These are phyloP conservation scores for Xylaria sp. DNA, from an alignment of 495 filamentous ascomycete genomes.

Conservation along the genomic window DNA sequence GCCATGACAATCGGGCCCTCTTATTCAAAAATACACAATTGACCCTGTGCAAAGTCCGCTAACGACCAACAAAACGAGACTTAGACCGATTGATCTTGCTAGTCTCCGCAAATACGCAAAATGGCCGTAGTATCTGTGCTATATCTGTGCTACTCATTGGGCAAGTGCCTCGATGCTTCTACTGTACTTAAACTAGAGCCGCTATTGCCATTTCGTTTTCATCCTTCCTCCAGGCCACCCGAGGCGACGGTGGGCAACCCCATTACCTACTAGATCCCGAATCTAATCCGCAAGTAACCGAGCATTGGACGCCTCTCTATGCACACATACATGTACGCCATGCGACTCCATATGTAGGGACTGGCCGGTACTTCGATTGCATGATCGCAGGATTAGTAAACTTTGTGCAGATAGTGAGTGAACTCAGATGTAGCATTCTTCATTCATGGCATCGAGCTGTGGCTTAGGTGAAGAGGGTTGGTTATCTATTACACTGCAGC, in stretches of 20 bases:
- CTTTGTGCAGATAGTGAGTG: background rate
- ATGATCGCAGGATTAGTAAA: background rate
- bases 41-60: background rate
- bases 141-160: background rate
- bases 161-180: background rate
- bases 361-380: background rate
- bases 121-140: background rate
- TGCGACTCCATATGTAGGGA: slow-evolving; percentile 3
- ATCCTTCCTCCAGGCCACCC: background rate
- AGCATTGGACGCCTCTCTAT: background rate
- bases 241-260: too few species aligned
- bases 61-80: background rate
- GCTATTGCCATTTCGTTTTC: background rate
- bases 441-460: background rate
- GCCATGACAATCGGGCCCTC: background rate
- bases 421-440: background rate
- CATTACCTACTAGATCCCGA: background rate
- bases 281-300: slow-evolving; percentile 16
- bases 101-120: background rate
- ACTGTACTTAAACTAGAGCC: background rate
- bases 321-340: slow-evolving; percentile 1
- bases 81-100: background rate
- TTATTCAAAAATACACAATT: slow-evolving; percentile 21
- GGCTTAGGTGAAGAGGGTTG: background rate
- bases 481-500: background rate